These are phyloP conservation scores for Sarocladium brachiariae DNA, from an alignment of 2,329 filamentous ascomycete species.

Conservation along the genomic window DNA sequence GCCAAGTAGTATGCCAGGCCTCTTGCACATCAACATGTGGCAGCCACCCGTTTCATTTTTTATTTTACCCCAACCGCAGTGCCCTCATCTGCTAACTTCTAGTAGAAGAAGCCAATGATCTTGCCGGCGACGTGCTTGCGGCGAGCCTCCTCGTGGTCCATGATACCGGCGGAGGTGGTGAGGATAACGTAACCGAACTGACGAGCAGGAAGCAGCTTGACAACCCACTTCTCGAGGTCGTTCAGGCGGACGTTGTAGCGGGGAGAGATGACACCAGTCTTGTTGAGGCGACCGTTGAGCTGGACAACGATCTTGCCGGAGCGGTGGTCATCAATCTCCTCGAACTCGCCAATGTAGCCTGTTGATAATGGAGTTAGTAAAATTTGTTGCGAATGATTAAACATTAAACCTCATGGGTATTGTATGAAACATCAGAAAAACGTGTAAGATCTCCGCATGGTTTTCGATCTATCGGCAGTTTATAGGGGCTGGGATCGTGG, in stretches of 20 bases:
- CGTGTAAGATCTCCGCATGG: conserved; percentile 85
- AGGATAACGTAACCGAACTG: conserved; percentile 99
- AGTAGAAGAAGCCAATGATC: conserved; percentile 99
- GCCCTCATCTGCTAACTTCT: too few relatives aligned
- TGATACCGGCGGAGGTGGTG: conserved; percentile 98
- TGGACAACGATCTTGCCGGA: conserved; percentile 99
- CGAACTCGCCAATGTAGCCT: conserved; percentile 99
- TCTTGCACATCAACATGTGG: neutral
- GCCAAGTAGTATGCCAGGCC: conserved; percentile 8
- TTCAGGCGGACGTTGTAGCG: conserved; percentile 98
- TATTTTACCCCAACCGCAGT: conserved; percentile 10
- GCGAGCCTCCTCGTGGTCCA: conserved; percentile 99
- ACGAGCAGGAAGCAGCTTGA: conserved; percentile 97
- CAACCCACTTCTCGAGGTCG: conserved; percentile 99
- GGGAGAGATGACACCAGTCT: conserved; percentile 98
- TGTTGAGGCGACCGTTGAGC: conserved; percentile 98
- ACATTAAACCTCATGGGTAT: conserved; percentile 74
- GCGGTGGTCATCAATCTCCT: conserved; percentile 99
- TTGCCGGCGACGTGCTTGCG: conserved; percentile 99
- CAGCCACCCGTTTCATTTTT: conserved; percentile 12
- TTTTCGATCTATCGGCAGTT: conserved; percentile 92
- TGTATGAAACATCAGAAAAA: conserved; percentile 58
- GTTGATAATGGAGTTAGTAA: conserved; percentile 34
- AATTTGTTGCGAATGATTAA: conserved; percentile 90
- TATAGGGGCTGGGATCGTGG: conserved; percentile 98